Evolutionary conservation across 192 early-diverging fungal species (phyloP), one percentile per base, ranked within the genome.

Genomic region (Entophlyctis helioformis): DNA sequence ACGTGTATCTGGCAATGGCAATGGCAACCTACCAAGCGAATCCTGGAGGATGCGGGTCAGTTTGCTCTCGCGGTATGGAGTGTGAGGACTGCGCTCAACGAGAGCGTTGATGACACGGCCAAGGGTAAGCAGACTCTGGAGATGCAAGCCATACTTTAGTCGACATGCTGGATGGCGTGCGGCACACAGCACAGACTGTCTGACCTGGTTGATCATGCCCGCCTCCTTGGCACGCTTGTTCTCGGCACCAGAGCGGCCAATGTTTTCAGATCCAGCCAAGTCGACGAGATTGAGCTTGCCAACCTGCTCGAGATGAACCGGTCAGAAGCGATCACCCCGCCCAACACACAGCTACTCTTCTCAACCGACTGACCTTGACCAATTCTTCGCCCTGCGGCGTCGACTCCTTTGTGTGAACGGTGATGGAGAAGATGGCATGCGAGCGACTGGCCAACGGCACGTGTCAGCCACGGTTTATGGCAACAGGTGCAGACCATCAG

Each of bases 211-310:
- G 48, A 97, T 94, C 56, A 76, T 78, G 34, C 87, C 86, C 18
- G 89, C 88, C 59, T 98, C 94, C 36, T 80, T 74, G 16, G 87
- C 88, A 15, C 87, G 62, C 16, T 60, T 57, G 38, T 83, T 71
- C 56, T 93, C 83, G 0, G 89, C 92, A 5, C 91, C 95, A 0
- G 87, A 86, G 22, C 86, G 80, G 1, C 81, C 81, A 51, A 94
- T 87, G 54, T 92, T 91, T 46, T 98, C 92, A 31, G 84, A 87
- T 4, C 95, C 92, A 0, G 95, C 92, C 48, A 98, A 54, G 60
- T 98, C 95, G 0, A 98, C 95, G 19, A 98, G 67, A 54, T 96
- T 93, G 13, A 98, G 64, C 46, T 98, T 98, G 16, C 91, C 94
- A 33, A 90, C 72, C 63, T 65, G 34, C 7, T 21, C 9, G 42